Evolutionary conservation across 1,284 basidiomycete genomes (phyloP).

Genomic region (Cerrena zonata): DNA sequence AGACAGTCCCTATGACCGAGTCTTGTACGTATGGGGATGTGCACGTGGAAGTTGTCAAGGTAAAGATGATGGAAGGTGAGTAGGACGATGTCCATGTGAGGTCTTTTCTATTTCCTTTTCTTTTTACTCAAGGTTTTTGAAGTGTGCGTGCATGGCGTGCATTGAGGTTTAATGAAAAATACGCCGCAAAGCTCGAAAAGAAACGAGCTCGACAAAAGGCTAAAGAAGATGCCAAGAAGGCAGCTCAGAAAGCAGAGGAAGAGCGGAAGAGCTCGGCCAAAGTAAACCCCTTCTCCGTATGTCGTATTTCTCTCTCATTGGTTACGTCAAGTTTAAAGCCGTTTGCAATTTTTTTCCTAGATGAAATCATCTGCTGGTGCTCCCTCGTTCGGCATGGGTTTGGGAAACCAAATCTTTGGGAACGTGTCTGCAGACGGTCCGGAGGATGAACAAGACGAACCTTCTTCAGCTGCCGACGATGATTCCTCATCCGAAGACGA

Average conservation of each 20-base stretch:
- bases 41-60: constrained; percentile 61
- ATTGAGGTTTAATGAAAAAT: constrained; percentile 61
- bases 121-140: too few species aligned
- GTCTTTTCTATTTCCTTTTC: too few species aligned
- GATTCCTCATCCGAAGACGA: constrained; percentile 25
- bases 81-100: constrained; percentile 3
- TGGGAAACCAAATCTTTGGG: constrained; percentile 12
- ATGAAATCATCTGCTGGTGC: constrained; percentile 2
- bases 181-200: constrained; percentile 63
- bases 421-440: constrained; percentile 12
- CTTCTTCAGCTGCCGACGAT: constrained; percentile 12
- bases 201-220: constrained; percentile 31
- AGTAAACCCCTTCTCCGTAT: constrained; percentile 67
- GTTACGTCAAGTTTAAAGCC: constrained; percentile 2
- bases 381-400: neutral
- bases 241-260: constrained; percentile 27
- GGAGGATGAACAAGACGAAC: constrained; percentile 11
- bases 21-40: constrained; percentile 78
- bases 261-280: constrained; percentile 30
- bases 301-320: constrained; percentile 16
- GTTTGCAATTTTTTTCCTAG: neutral
- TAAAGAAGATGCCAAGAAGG: constrained; percentile 34
- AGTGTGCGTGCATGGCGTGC: constrained; percentile 77
- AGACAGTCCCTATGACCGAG: constrained; percentile 73
- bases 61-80: constrained; percentile 54